Conservation (phyloP, 192 early-diverging fungal genomes). For the Backusella morwellensis region DNA sequence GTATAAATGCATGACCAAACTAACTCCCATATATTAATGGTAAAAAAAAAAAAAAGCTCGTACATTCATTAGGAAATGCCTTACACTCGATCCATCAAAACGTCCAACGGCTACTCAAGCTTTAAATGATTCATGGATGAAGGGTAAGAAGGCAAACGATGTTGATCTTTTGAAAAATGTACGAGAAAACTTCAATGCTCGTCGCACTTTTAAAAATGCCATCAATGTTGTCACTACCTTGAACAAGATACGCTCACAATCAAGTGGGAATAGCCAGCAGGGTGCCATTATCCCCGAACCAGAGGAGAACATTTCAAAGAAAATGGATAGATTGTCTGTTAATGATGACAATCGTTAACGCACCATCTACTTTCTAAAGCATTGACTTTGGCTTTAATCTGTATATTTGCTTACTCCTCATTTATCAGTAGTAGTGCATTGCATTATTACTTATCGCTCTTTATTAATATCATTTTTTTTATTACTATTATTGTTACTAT, state of each 20-base stretch:
- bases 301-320: background rate
- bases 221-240: slow-evolving; percentile 59
- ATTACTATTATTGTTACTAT: too few relatives aligned
- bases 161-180: slow-evolving; percentile 83
- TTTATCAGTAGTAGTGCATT: too few relatives aligned
- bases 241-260: slow-evolving; percentile 42
- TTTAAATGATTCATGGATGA: slow-evolving; percentile 81
- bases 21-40: background rate
- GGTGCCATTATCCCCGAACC: background rate
- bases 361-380: too few relatives aligned
- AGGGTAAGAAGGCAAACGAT: slow-evolving; percentile 51
- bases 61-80: slow-evolving; percentile 68
- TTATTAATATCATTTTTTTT: too few relatives aligned
- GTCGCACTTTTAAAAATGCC: slow-evolving; percentile 59
- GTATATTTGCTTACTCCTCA: too few relatives aligned
- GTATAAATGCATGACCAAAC: slow-evolving; percentile 23
- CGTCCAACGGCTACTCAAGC: slow-evolving; percentile 82
- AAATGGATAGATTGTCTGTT: background rate
- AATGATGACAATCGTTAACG: background rate
- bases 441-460: too few relatives aligned
- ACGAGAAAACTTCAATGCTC: slow-evolving; percentile 75
- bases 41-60: slow-evolving; percentile 45
- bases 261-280: background rate
- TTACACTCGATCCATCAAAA: slow-evolving; percentile 63
- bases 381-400: too few relatives aligned